phyloP scores from a whole-genome alignment of 1,139 yeast species.

The Nakaseomyces sp. region DNA sequence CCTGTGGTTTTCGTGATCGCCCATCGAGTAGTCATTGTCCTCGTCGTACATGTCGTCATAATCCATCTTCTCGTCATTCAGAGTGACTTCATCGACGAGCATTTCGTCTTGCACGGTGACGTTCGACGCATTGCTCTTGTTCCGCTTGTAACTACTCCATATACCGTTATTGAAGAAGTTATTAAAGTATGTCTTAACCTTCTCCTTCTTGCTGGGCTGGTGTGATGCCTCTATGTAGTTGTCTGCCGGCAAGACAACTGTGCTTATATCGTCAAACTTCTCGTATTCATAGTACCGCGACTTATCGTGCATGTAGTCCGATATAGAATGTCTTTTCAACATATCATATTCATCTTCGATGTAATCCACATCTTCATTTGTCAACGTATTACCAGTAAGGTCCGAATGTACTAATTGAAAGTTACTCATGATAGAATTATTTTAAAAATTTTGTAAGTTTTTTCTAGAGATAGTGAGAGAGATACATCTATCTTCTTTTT shows the following conservation, averaged over 20 bases:
- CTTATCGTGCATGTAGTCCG: conserved; percentile 6
- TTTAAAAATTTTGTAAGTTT: too few relatives aligned
- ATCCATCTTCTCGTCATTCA: conserved; percentile 5
- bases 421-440: background rate
- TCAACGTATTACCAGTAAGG: conserved; percentile 15
- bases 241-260: conserved; percentile 3
- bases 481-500: too few relatives aligned
- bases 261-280: conserved; percentile 8
- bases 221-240: background rate
- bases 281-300: conserved; percentile 8
- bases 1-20: too few relatives aligned
- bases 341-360: background rate
- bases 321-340: conserved; percentile 5
- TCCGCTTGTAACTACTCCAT: conserved; percentile 5
- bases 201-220: background rate
- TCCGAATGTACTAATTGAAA: conserved; percentile 8
- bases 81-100: background rate
- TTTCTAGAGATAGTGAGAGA: too few relatives aligned
- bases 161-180: background rate
- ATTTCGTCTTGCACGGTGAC: background rate
- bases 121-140: conserved; percentile 1
- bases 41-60: background rate
- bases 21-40: background rate
- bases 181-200: conserved; percentile 1
- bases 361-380: background rate